Evolutionary conservation across 441 rosid species (phyloP), one percentile per base, ranked within the genome.

Genomic region (California macrophylla): DNA sequence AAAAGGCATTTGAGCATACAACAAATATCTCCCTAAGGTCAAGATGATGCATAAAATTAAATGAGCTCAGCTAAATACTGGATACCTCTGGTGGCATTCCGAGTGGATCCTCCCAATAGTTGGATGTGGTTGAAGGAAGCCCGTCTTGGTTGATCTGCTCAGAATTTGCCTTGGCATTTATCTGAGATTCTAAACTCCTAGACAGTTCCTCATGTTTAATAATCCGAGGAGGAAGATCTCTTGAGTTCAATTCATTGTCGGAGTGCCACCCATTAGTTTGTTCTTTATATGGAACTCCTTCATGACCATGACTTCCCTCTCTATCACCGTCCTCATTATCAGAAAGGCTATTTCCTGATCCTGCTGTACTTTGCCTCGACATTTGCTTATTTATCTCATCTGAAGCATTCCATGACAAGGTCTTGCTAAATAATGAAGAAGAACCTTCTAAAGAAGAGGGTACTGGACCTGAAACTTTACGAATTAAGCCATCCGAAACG

Each of bases 21-120:
- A 20, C 62, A 58, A 50, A 63, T 26, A 67, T n/a, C 45, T 56
- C 38, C 64, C 50, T 42, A 5, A 67, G 26, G 21, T 58, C 25
- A 66, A 72, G 70, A 3, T 42, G 9, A 67, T 18, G 36, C 28
- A 25, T 28, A 56, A 56, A 21, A 67, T 70, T 69, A 72, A 28
- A 58, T 10, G 26, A 64, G 15, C 47, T 64, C 56, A 65, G 50
- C 42, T 40, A 58, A 74, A 73, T 73, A 50, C 65, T 74, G 29
- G 62, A 65, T 86, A 92, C 99, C 98, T 88, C 98, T 10, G 92
- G 95, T 67, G 97, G 96, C 91, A 94, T 83, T 79, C 92, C 91
- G 76, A 75, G 65, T 65, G 94, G 97, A 83, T 81, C 91, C 2
- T 83, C 86, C 72, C 83, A 69, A 72, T 29, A 74, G 70, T 66